These are phyloP conservation scores for Volvariella volvacea DNA, from an alignment of 1,284 basidiomycete genomes.

Conservation along the genomic window DNA sequence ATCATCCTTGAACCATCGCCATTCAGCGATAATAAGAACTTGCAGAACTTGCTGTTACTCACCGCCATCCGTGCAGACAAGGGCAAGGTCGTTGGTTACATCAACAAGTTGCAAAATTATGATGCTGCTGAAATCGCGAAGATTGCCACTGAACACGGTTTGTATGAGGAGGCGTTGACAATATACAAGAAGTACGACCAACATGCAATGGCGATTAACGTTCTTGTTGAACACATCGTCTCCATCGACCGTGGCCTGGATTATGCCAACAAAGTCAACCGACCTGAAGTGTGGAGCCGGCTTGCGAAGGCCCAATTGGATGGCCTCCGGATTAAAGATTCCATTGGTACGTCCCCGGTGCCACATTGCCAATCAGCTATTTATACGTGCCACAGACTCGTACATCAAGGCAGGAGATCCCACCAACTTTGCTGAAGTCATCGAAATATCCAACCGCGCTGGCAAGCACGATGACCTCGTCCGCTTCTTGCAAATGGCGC, in stretches of 20 bases:
- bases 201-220: slow-evolving; percentile 93
- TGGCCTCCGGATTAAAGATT: slow-evolving; percentile 96
- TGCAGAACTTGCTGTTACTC: slow-evolving; percentile 92
- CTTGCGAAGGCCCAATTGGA: slow-evolving; percentile 99
- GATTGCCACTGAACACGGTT: slow-evolving; percentile 94
- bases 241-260: slow-evolving; percentile 96
- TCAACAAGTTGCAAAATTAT: slow-evolving; percentile 96
- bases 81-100: slow-evolving; percentile 97
- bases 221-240: slow-evolving; percentile 97
- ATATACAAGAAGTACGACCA: slow-evolving; percentile 96
- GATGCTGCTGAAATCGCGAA: slow-evolving; percentile 93
- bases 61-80: slow-evolving; percentile 98
- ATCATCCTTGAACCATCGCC: slow-evolving; percentile 97
- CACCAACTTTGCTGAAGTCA: slow-evolving; percentile 92
- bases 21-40: slow-evolving; percentile 95
- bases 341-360: slow-evolving; percentile 62
- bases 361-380: neutral
- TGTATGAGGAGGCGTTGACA: slow-evolving; percentile 95
- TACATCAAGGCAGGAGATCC: slow-evolving; percentile 99
- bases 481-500: slow-evolving; percentile 98
- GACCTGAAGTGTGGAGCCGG: slow-evolving; percentile 95
- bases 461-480: slow-evolving; percentile 99
- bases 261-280: slow-evolving; percentile 95
- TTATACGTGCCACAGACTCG: slow-evolving; percentile 57
- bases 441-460: slow-evolving; percentile 93